These are phyloP conservation scores for Castanea mollissima DNA, from an alignment of 306 rosid genomes.

Conservation along the genomic window DNA sequence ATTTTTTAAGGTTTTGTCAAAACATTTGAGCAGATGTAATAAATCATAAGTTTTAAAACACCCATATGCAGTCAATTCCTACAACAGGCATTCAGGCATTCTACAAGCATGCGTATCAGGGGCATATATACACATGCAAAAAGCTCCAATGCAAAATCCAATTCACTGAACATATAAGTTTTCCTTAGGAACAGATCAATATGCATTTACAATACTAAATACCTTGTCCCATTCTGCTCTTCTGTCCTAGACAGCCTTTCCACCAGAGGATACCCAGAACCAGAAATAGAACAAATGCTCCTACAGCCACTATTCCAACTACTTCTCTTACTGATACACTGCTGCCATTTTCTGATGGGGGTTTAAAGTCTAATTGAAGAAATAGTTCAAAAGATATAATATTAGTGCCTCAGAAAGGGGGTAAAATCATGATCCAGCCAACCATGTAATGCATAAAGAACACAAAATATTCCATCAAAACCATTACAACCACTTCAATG, in stretches of 20 bases:
- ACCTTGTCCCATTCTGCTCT: conserved; percentile 36
- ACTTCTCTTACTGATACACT: conserved; percentile 21
- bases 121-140: too few relatives aligned
- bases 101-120: too few relatives aligned
- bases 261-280: conserved; percentile 28
- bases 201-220: not conserved
- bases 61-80: too few relatives aligned
- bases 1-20: not conserved
- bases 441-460: not conserved
- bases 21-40: too few relatives aligned
- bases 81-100: too few relatives aligned
- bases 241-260: conserved; percentile 15
- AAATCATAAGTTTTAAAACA: too few relatives aligned
- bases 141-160: too few relatives aligned
- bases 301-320: conserved; percentile 33
- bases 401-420: not conserved
- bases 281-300: conserved; percentile 18
- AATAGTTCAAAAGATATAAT: not conserved
- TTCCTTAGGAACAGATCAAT: too few relatives aligned
- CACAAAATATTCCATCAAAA: too few relatives aligned
- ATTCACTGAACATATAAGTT: too few relatives aligned
- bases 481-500: too few relatives aligned
- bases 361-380: conserved; percentile 22
- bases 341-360: conserved; percentile 19
- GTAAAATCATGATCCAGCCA: not conserved